These are phyloP conservation scores for Phlegmacium glaucopus DNA, from an alignment of 768 basidiomycete species.

Conservation along the genomic window DNA sequence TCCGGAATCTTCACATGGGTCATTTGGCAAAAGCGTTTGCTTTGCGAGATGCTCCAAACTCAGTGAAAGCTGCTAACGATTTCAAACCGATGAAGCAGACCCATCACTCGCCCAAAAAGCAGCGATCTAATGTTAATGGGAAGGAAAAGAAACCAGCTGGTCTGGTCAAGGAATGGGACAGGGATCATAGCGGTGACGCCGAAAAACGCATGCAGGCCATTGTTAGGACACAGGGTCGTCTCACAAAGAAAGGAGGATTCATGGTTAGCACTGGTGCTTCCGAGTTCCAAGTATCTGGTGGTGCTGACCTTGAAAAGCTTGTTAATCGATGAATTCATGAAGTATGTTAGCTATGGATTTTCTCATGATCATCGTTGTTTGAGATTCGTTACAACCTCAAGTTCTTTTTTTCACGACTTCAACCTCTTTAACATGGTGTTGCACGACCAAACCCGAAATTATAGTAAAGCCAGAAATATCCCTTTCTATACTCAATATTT, in stretches of 20 bases:
- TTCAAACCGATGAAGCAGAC: conserved; percentile 13
- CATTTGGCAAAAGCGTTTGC: conserved; percentile 93
- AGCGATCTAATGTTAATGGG: conserved; percentile 15
- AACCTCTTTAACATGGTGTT: too few relatives aligned
- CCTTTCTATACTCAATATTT: too few relatives aligned
- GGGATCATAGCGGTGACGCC: conserved; percentile 48
- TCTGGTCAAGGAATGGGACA: conserved; percentile 33
- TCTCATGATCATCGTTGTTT: not conserved
- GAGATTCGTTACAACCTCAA: too few relatives aligned
- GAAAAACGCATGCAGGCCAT: conserved; percentile 85
- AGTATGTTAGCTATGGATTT: not conserved
- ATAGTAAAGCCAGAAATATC: too few relatives aligned
- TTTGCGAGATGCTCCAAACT: conserved; percentile 77
- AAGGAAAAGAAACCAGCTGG: conserved; percentile 14
- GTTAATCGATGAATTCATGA: conserved; percentile 24
- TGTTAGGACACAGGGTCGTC: conserved; percentile 78
- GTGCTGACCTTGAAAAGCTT: conserved; percentile 59
- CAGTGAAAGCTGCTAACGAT: conserved; percentile 32
- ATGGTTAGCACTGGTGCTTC: conserved; percentile 63
- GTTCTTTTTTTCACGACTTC: too few relatives aligned
- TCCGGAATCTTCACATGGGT: conserved; percentile 90
- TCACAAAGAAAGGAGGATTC: conserved; percentile 75
- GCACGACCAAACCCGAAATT: too few relatives aligned
- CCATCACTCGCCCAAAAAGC: conserved; percentile 12
- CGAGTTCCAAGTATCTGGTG: conserved; percentile 79